Conservation (phyloP, 148 eudicot species). For the Cornus florida region DNA sequence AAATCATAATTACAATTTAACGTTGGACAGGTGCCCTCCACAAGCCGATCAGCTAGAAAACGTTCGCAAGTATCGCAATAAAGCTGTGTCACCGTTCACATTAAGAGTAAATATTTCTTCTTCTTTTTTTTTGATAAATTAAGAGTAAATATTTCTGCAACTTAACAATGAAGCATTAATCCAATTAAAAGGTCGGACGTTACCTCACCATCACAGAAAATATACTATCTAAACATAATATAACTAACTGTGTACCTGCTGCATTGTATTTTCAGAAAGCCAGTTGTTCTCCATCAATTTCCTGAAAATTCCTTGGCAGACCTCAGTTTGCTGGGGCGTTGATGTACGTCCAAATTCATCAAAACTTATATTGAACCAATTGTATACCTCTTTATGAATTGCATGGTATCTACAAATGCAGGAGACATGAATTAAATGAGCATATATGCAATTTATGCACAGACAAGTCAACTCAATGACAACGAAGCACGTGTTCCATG, state of each 20-base stretch:
- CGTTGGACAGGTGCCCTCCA: constrained; percentile 78
- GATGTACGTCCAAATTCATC: constrained; percentile 91
- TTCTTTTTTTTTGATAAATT: too few species aligned
- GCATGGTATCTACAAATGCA: constrained; percentile 61
- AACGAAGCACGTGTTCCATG: neutral
- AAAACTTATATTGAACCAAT: constrained; percentile 78
- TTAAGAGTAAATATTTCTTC: neutral
- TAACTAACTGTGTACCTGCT: constrained; percentile 49
- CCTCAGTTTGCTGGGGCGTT: constrained; percentile 75
- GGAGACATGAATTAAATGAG: neutral
- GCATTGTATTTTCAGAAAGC: constrained; percentile 82
- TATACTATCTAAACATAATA: neutral
- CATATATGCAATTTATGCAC: neutral
- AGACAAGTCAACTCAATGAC: neutral
- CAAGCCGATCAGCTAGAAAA: constrained; percentile 80
- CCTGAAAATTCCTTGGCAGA: constrained; percentile 75
- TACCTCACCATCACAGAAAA: neutral
- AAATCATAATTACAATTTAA: constrained; percentile 76
- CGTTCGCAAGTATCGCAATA: constrained; percentile 69
- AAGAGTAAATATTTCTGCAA: neutral
- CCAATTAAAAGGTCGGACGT: neutral
- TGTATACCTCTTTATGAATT: constrained; percentile 74
- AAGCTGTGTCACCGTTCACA: constrained; percentile 41
- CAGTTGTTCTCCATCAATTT: constrained; percentile 69
- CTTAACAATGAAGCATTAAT: neutral